Conservation (phyloP, 306 rosid genomes). For the Amphicarpaea edgeworthii region DNA sequence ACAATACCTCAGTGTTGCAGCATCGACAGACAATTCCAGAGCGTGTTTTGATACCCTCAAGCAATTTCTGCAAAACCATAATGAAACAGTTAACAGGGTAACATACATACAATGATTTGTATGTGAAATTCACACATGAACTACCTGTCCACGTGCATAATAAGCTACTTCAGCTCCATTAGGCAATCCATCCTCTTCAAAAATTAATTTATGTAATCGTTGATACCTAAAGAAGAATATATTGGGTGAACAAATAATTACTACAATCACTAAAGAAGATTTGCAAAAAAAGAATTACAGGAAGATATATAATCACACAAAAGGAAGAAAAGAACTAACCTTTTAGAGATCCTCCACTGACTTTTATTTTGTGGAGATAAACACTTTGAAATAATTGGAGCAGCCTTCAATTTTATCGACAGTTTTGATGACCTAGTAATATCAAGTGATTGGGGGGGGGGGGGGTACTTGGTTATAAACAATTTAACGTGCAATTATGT, state of each 20-base stretch:
- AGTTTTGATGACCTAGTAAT: slow-evolving; percentile 70
- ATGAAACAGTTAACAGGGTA: slow-evolving; percentile 36
- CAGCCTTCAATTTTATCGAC: slow-evolving; percentile 60
- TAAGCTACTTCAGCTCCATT: slow-evolving; percentile 97
- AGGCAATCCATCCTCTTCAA: slow-evolving; percentile 93
- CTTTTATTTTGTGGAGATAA: slow-evolving; percentile 65
- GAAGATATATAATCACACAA: slow-evolving; percentile 22
- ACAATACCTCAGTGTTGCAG: slow-evolving; percentile 83
- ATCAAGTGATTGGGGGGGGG: slow-evolving; percentile 24
- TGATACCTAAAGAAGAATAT: slow-evolving; percentile 68
- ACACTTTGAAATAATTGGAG: slow-evolving; percentile 55
- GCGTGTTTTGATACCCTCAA: slow-evolving; percentile 89
- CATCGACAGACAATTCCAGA: slow-evolving; percentile 90
- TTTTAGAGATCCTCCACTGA: slow-evolving; percentile 85
- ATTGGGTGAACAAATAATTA: slow-evolving; percentile 39
- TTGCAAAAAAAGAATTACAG: slow-evolving; percentile 12
- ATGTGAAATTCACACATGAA: slow-evolving; percentile 43
- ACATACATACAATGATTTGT: slow-evolving; percentile 44
- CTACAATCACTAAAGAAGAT: slow-evolving; percentile 28
- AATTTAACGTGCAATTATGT: slow-evolving; percentile 36
- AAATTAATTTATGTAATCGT: slow-evolving; percentile 87
- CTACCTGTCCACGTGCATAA: slow-evolving; percentile 97
- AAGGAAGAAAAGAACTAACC: slow-evolving; percentile 54
- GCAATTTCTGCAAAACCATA: slow-evolving; percentile 75
- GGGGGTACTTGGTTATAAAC: slow-evolving; percentile 24